Base-by-base conservation (phyloP, 768 basidiomycete species). In the Tylopilus felleus region DNA sequence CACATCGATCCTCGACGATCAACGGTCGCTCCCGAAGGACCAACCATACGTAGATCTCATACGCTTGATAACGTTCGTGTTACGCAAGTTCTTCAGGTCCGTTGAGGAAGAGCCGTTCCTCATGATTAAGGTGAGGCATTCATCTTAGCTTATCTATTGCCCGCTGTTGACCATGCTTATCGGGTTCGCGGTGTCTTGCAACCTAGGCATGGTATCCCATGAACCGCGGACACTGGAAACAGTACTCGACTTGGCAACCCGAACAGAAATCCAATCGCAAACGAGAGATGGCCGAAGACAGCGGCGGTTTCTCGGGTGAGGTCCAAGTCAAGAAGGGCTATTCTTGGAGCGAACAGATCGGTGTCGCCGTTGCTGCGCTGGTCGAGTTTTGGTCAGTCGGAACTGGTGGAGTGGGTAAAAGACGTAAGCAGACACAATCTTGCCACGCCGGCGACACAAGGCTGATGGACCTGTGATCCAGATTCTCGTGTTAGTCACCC, bases 41-140 rank as follows among this genome's bases (percentile, higher is more conserved):
- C 85, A 85, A 57, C 77, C 91, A 2, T 79, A 82, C 75, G 88
- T 88, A 62, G 97, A 98, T 71, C 83, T 98, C 45, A 69, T 91
- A 51, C 79, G 81, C 51, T 73, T 98, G 33, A 85, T 98, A 74
- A 89, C 85, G 63, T 99, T 81, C 72, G 78, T 98, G 56, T 78
- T 98, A 54, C 84, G 91, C 23, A 85, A 88, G 66, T 98, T 98
- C 78, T 98, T 99, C 84, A 98, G 97, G 69, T 82, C 85, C 8
- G 78, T 93, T 45, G 80, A 82, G 49, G 84, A 91, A 58, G 88
- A 97, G 57, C 79, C 90, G 0, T 90, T 98, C 74, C 76, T 98
- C 44, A 81, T 92, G 55, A 80, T 98, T 56, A 93, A 98, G 79
- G 94, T 94, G 63, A 61, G 75, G 72, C 61, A 60, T 56, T 70